A percentile compares a stretch with the other conserved stretches of the same genome.
Evolutionary conservation across 1,284 basidiomycete genomes (phyloP).

Genomic region (Ustilago sp.): DNA sequence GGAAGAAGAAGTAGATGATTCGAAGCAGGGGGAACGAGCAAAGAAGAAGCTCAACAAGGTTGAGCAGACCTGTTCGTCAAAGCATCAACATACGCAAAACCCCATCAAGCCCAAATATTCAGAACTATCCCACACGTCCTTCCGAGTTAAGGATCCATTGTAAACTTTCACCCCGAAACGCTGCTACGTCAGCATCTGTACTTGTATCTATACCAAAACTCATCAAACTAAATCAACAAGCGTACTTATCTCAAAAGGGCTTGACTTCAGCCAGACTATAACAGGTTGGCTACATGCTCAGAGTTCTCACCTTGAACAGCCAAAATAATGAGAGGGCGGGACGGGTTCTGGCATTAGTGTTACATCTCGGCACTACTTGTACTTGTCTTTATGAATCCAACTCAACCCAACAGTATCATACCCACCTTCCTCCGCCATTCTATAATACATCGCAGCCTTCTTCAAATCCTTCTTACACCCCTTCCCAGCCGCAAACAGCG

Average conservation of each 20-base stretch:
- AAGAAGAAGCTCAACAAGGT: not conserved
- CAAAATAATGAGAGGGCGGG: not conserved
- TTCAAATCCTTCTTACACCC: conserved; percentile 85
- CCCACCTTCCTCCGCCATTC: conserved; percentile 75
- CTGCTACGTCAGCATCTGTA: conserved; percentile 17
- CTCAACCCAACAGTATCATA: conserved; percentile 64
- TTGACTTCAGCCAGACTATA: not conserved
- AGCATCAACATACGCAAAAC: not conserved
- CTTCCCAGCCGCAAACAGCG: conserved; percentile 84
- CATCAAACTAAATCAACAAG: not conserved
- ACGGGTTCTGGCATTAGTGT: not conserved
- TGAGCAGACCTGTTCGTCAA: too few species aligned
- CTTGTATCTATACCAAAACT: conserved; percentile 34
- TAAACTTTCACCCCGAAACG: not conserved
- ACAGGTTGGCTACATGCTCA: too few species aligned
- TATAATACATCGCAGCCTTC: conserved; percentile 88
- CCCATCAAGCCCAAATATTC: not conserved
- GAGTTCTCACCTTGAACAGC: not conserved
- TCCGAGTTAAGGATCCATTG: not conserved
- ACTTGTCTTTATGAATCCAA: conserved; percentile 67
- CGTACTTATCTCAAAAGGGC: not conserved
- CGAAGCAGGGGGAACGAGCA: not conserved
- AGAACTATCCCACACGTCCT: not conserved
- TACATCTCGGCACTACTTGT: conserved; percentile 26
- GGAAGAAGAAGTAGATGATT: conserved; percentile 47